Evolutionary conservation across 2,329 filamentous ascomycete genomes (phyloP).

Genomic region (Bipolaris oryzae): DNA sequence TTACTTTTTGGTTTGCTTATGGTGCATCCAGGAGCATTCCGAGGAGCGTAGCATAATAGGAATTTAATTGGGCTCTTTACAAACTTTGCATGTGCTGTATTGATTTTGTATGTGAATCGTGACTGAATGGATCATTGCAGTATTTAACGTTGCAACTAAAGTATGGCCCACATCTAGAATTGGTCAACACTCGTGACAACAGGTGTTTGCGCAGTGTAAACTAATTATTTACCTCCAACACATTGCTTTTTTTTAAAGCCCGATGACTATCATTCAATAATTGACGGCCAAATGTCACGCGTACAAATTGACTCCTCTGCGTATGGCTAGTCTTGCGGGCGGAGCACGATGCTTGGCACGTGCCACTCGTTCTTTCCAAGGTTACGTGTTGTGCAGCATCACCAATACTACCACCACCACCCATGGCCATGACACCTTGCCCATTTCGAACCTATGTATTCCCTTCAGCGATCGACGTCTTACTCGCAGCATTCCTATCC

Average conservation of each 20-base stretch:
- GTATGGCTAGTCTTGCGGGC: not conserved
- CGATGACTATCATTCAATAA: not conserved
- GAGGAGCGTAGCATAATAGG: constrained; percentile 14
- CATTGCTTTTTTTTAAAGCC: not conserved
- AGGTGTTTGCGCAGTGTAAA: not conserved
- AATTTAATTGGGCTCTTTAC: constrained; percentile 19
- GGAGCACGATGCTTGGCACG: constrained; percentile 14
- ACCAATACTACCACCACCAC: constrained; percentile 17
- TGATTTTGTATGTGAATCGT: not conserved
- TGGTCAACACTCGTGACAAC: not conserved
- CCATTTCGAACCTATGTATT: constrained; percentile 28
- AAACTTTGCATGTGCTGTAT: not conserved
- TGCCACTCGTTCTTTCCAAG: constrained; percentile 15
- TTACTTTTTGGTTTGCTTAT: constrained; percentile 2
- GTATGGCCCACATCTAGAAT: not conserved
- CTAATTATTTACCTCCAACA: not conserved
- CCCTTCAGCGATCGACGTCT: constrained; percentile 12
- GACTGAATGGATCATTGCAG: not conserved
- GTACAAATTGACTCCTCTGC: not conserved
- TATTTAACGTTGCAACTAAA: not conserved
- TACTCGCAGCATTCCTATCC: constrained; percentile 16
- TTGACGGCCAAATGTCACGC: not conserved
- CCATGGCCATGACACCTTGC: constrained; percentile 24
- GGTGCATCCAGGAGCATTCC: constrained; percentile 7
- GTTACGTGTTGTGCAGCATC: constrained; percentile 18